Conservation (phyloP, 768 basidiomycete genomes). For the Kwoniella dejecticola region DNA sequence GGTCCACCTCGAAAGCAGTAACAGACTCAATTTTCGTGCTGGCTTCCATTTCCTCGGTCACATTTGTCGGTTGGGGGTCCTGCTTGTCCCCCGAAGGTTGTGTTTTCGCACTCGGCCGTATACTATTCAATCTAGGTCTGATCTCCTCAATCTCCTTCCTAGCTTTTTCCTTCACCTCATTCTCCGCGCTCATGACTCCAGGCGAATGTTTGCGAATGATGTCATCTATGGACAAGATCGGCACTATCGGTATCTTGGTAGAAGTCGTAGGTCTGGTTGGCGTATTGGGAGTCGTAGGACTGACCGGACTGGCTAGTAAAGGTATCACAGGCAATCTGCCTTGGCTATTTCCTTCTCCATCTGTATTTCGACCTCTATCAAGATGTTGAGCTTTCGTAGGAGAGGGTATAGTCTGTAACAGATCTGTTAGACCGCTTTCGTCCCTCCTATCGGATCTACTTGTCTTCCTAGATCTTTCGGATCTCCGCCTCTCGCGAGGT, state of each 20-base stretch:
- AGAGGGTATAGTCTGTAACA: not conserved
- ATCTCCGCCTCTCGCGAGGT: not conserved
- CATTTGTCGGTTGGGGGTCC: not conserved
- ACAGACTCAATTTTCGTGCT: no score
- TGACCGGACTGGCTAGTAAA: not conserved
- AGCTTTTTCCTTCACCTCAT: constrained; percentile 25
- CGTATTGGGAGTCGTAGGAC: constrained; percentile 7
- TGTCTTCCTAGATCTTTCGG: not conserved
- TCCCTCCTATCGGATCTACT: not conserved
- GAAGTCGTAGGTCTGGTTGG: constrained; percentile 5
- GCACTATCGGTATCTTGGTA: constrained; percentile 7
- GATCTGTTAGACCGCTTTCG: not conserved
- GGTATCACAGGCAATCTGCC: not conserved
- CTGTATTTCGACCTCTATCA: no score
- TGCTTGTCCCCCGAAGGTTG: not conserved
- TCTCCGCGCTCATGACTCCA: constrained; percentile 16
- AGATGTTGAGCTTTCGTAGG: no score
- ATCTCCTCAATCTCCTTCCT: constrained; percentile 21
- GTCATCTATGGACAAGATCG: constrained; percentile 49
- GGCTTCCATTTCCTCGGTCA: no score
- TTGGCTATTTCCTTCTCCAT: not conserved
- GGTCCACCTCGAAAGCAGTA: no score
- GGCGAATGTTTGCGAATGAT: constrained; percentile 42
- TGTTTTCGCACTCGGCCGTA: not conserved
- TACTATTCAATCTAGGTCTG: constrained; percentile 7